Evolutionary conservation across 2,329 filamentous ascomycete genomes (phyloP), one percentile per base, ranked within the genome.

Genomic region (Sporothrix globosa): DNA sequence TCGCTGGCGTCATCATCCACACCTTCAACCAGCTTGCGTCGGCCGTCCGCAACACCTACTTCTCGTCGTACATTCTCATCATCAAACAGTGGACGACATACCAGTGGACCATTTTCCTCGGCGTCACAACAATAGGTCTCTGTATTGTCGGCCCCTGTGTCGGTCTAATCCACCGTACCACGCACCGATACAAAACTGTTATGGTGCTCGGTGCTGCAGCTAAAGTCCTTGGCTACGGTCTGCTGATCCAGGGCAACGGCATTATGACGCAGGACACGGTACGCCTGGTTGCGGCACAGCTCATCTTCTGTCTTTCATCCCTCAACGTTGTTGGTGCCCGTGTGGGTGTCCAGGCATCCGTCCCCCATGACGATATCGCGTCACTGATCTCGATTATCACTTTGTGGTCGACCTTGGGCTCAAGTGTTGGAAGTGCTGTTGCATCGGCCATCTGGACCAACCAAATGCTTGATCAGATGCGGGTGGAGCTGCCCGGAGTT

Each of bases 1-100:
- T 88, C 61, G 87, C 85, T 7, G 88, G 88, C 27, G 86, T 90
- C 83, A 87, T 88, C 17, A 91, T 90, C 77, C 90, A 90, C 77
- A 85, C 89, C 73, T 90, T 88, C 34, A 84, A 90, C n/a, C 88
- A 88, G 73, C 88, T 69, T 21, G 66, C 68, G 68, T 80, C 79
- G 6, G 72, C 76, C 0, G 75, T 78, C n/a, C 77, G 79, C 67
- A 80, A 80, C 73, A 72, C 88, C 2, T 91, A 90, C 79, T 88
- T 90, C 74, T 87, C 86, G 75, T 89, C 87, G 14, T 90, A 90
- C 77, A 83, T 90, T n/a, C 82, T 88, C 65, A 87, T 90, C 21
- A 88, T 90, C 5, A 87, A 89, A 73, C 81, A 82, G 21, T 72
- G 71, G 71, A 72, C 71, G 1, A 72, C 71, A 1, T 72, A 72